Evolutionary conservation across 495 filamentous ascomycete genomes (phyloP).

Genomic region (Xylaria acuta): DNA sequence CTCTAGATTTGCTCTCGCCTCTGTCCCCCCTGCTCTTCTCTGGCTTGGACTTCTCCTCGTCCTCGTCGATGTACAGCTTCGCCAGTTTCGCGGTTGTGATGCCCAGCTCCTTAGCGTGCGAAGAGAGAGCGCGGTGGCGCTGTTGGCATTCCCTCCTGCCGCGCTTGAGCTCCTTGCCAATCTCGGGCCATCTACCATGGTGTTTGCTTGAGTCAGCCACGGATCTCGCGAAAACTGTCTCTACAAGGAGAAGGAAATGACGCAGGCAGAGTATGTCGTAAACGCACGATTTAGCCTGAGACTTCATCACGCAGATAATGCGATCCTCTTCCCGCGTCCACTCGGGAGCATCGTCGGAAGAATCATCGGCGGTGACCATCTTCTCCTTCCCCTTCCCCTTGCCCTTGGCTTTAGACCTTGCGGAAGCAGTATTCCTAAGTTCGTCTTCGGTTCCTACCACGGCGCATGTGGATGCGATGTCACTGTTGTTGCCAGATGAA

Average conservation of each 20-base stretch:
- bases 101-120: conserved; percentile 19
- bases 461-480: conserved; percentile 17
- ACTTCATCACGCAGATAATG: conserved; percentile 12
- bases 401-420: neutral
- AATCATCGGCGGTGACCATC: neutral
- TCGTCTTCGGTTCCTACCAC: conserved; percentile 6
- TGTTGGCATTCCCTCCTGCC: conserved; percentile 31
- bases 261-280: neutral
- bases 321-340: conserved; percentile 25
- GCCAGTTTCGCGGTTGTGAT: conserved; percentile 16
- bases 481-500: neutral
- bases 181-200: conserved; percentile 27
- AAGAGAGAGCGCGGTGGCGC: conserved; percentile 27
- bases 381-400: neutral
- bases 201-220: neutral
- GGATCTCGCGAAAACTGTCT: neutral
- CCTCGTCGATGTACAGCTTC: conserved; percentile 23
- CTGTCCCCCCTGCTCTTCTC: conserved; percentile 7
- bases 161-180: conserved; percentile 26
- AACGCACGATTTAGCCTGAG: conserved; percentile 24
- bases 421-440: neutral
- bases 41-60: neutral
- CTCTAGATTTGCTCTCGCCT: neutral
- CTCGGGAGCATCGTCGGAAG: neutral
- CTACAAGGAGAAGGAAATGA: neutral